Percentiles rank a stretch among this genome's conserved stretches.
Conservation (phyloP, 2,329 filamentous ascomycete species). For the Pyrenophora graminea region DNA sequence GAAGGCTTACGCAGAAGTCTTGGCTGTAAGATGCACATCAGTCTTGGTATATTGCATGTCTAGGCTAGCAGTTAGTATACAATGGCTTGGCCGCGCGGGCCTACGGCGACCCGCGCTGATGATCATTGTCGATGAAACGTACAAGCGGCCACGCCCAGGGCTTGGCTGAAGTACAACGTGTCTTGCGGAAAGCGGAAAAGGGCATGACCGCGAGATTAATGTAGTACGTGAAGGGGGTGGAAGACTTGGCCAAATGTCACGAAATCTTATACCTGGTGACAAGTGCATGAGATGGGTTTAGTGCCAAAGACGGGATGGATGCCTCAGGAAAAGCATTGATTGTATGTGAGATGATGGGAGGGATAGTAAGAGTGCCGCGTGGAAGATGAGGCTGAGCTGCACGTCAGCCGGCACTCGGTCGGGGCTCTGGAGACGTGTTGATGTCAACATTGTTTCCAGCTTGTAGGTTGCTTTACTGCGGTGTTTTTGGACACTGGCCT, state of each 20-base stretch:
- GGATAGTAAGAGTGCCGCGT: not conserved
- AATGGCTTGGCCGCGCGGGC: not conserved
- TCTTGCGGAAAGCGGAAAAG: not conserved
- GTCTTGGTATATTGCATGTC: too few relatives aligned
- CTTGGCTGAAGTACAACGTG: conserved; percentile 11
- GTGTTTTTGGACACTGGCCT: too few relatives aligned
- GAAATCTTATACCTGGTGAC: too few relatives aligned
- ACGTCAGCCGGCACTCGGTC: not conserved
- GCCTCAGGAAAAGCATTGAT: too few relatives aligned
- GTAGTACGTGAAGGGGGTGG: conserved; percentile 1
- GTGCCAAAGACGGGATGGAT: too few relatives aligned
- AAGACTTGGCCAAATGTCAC: not conserved
- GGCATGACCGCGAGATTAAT: not conserved
- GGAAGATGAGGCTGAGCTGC: not conserved
- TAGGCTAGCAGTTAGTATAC: not conserved
- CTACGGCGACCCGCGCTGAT: not conserved
- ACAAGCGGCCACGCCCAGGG: not conserved
- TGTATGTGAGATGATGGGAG: not conserved
- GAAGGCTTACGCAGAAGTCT: too few relatives aligned
- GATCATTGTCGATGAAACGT: conserved; percentile 13
- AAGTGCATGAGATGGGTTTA: too few relatives aligned
- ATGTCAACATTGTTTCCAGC: not conserved
- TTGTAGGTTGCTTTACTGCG: not conserved
- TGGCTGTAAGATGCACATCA: too few relatives aligned
- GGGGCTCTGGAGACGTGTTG: not conserved